Evolutionary conservation across 2,329 filamentous ascomycete species (phyloP), one percentile per base, ranked within the genome.

Genomic region (Colletotrichum sp.): DNA sequence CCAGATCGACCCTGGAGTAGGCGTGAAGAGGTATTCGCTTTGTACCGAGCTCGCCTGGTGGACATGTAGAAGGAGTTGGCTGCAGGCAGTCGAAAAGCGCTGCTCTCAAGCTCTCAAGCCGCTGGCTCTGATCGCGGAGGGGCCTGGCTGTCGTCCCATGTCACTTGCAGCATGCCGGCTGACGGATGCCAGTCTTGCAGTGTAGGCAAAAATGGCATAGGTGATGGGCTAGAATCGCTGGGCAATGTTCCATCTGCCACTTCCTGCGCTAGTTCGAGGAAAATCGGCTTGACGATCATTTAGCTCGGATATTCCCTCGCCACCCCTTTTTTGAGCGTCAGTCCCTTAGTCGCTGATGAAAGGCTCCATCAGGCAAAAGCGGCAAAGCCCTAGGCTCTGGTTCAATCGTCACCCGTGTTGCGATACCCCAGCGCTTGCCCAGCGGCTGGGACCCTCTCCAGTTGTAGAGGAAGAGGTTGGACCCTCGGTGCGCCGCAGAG

Each of bases 121-220:
- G 62, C 62, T 32, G 62, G 43, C 32, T 62, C 28, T 62, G 34
- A 56, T 28, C 58, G 38, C 59, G 26, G 38, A 70, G 59, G 55
- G 55, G 18, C 65, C 65, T 72, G 55, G 69, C 69, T 73, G 73
- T 73, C 73, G 64, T 75, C 73, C 69, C 73, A 75, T 75, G 73
- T 75, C 73, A 59, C 43, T 73, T 69, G 58, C 73, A 73, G 70
- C 58, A 73, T 73, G 73, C 69, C 63, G 63, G 73, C 58, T 61
- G 56, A 73, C 69, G 58, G 73, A 75, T 64, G 62, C 73, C 26
- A 63, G 59, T 63, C 28, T 52, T 21, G 43, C 43, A 21, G 24
- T 28, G 63, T 64, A 64, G 63, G 28, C 63, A 34, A 56, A 64
- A 18, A 32, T 52, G 69, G 30, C 30, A 58, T 30, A 56, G 64